phyloP scores from a whole-genome alignment of 768 basidiomycete species.

The Trametes punicea region DNA sequence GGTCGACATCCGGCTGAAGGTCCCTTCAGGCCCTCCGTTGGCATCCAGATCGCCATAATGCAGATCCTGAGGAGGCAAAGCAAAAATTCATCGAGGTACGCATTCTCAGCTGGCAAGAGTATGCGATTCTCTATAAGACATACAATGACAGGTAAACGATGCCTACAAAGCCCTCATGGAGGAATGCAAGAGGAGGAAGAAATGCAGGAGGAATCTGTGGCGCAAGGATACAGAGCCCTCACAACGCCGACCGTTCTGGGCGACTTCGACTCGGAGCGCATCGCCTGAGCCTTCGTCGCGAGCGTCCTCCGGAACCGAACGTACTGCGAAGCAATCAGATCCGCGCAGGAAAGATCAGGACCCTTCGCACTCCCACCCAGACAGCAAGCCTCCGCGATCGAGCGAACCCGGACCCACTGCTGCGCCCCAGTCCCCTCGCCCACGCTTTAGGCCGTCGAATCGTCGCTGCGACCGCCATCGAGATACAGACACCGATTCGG shows the following conservation, averaged over 20 bases:
- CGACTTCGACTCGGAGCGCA: conserved; percentile 14
- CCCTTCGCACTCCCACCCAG: neutral
- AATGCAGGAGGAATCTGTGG: conserved; percentile 4
- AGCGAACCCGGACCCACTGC: conserved; percentile 2
- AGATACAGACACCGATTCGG: conserved; percentile 10
- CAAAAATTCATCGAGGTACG: conserved; percentile 58
- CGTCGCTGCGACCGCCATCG: neutral
- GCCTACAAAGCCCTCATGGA: conserved; percentile 56
- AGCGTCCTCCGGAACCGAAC: conserved; percentile 4
- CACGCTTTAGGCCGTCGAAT: conserved; percentile 5
- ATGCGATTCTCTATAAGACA: neutral
- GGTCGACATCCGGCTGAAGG: conserved; percentile 23
- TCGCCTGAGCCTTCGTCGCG: conserved; percentile 21
- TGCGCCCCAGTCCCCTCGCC: conserved; percentile 10
- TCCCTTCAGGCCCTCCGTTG: conserved; percentile 52
- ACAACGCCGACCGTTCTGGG: conserved; percentile 6
- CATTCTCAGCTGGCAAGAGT: neutral
- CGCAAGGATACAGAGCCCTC: neutral
- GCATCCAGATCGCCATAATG: conserved; percentile 62
- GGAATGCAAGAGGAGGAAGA: conserved; percentile 26
- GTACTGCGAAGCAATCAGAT: conserved; percentile 12
- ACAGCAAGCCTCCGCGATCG: conserved; percentile 2
- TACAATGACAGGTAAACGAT: conserved; percentile 41
- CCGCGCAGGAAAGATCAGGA: neutral
- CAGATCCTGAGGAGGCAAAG: conserved; percentile 49